Base-by-base conservation (phyloP, 1,284 basidiomycete species). In the Ustilago loliicola region DNA sequence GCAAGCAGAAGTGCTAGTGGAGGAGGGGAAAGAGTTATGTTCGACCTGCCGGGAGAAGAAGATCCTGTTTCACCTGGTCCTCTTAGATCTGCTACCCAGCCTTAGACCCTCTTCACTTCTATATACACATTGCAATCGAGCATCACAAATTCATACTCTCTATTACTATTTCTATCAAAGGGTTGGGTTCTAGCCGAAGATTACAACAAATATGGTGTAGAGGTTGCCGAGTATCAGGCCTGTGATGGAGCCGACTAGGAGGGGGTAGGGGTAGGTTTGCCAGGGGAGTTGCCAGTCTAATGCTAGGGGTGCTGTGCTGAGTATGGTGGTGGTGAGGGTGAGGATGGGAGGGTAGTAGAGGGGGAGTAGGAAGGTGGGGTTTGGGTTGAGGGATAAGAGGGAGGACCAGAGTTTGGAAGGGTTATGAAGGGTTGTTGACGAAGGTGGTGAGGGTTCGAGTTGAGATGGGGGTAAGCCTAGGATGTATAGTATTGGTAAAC, bases 211-310 rank as follows among this genome's bases (percentile, higher is more conserved):
- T 9, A 68, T 27, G 3, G 63, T 69, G 40, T 51, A 67, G 2
- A 66, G 1, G 30, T 77, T 53, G 1, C 63, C 75, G 0, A 58
- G 19, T 0, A 38, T 47, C 1, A 70, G n/a, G 0, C 75, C 75
- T 7, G 52, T 8, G 1, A 77, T 8, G 15, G 25, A 27, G 15
- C 47, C 75, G 2, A 70, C 63, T 7, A 73, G 40, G 17, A 66
- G 30, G 7, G 75, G 75, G 55, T 70, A 70, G 5, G 75, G 75
- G 61, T 66, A 77, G 42, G 70, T 77, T 38, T 77, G 75, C 23
- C 52, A 77, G 11, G 47, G 5, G 23, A 30, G 29, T 34, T 62
- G 38, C 64, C 70, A 73, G 50, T 77, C 75, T 21, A 77, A 60
- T 0, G 66, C 67, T 21, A 72, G 38, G 1, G 52, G 21, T 17